Conservation (phyloP, 768 basidiomycete genomes). For the Sporobolomyces roseus region DNA sequence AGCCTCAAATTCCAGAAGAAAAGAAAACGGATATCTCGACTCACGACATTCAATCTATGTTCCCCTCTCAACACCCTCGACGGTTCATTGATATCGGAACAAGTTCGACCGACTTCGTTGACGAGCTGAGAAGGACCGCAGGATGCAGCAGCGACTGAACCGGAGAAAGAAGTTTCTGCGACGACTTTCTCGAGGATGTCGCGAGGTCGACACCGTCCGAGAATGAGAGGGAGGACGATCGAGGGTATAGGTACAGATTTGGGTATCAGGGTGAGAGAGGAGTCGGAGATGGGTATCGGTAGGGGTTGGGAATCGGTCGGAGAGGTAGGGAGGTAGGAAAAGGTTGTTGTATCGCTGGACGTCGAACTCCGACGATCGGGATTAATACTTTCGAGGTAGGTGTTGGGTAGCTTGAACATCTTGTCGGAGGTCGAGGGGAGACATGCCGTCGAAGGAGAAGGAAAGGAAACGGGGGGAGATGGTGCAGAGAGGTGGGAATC, state of each 20-base stretch:
- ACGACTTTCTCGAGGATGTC: conserved; percentile 14
- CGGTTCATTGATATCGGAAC: conserved; percentile 8
- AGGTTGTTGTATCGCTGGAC: background rate
- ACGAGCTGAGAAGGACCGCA: conserved; percentile 22
- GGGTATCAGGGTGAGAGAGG: background rate
- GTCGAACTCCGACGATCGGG: background rate
- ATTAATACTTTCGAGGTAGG: too few relatives aligned
- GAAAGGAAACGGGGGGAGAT: too few relatives aligned
- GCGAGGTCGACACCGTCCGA: conserved; percentile 13
- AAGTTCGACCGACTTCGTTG: conserved; percentile 8
- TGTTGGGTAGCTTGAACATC: too few relatives aligned
- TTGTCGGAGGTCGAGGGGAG: too few relatives aligned
- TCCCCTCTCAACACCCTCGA: conserved; percentile 14
- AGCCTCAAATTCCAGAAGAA: too few relatives aligned
- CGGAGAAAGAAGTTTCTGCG: background rate
- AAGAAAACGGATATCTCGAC: background rate
- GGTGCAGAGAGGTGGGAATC: background rate
- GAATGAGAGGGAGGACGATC: background rate
- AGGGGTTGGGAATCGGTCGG: background rate
- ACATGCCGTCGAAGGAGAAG: too few relatives aligned
- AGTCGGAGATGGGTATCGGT: background rate
- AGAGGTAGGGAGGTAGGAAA: background rate
- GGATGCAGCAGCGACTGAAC: conserved; percentile 16
- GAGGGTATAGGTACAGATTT: background rate
- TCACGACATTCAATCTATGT: conserved; percentile 23